phyloP scores from a whole-genome alignment of 352 stramenopile genomes.

The Phytophthora lateralis region DNA sequence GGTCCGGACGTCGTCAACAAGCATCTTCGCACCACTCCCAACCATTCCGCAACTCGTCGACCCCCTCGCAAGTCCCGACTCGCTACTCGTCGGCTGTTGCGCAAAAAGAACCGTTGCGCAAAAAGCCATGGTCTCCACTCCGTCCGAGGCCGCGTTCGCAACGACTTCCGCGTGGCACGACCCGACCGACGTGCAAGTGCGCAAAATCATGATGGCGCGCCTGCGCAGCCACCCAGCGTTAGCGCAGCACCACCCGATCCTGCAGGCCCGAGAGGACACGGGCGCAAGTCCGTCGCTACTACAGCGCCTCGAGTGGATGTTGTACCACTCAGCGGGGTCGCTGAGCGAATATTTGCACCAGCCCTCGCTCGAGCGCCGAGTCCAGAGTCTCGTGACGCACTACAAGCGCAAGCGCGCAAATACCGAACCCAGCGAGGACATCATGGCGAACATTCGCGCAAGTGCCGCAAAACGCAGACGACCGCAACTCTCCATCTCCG shows the following conservation, averaged over 20 bases:
- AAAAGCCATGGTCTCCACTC: conserved; percentile 16
- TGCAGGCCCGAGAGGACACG: conserved; percentile 26
- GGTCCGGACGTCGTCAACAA: conserved; percentile 6
- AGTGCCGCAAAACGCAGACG: conserved; percentile 19
- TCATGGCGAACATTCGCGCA: conserved; percentile 16
- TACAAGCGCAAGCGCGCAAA: conserved; percentile 47
- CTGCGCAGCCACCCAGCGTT: conserved; percentile 44
- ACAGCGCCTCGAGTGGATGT: conserved; percentile 78
- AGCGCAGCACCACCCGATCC: conserved; percentile 34
- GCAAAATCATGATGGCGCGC: conserved; percentile 55
- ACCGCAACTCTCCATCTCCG: conserved; percentile 18
- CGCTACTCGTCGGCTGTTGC: too few species aligned
- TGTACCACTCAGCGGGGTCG: conserved; percentile 72
- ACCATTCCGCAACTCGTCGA: conserved; percentile 30
- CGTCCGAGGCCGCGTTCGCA: conserved; percentile 13
- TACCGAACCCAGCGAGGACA: conserved; percentile 18
- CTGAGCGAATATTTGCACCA: conserved; percentile 70
- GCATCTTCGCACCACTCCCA: conserved; percentile 15
- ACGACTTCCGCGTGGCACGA: conserved; percentile 34
- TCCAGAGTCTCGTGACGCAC: conserved; percentile 75
- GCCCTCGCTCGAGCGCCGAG: conserved; percentile 65
- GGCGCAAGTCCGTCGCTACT: conserved; percentile 52
- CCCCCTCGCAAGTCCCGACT: conserved; percentile 9
- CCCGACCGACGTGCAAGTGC: conserved; percentile 46
- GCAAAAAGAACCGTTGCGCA: too few species aligned